phyloP scores from a whole-genome alignment of 225 moss, liverwort and hornwort genomes.

The Bryum argenteum region DNA sequence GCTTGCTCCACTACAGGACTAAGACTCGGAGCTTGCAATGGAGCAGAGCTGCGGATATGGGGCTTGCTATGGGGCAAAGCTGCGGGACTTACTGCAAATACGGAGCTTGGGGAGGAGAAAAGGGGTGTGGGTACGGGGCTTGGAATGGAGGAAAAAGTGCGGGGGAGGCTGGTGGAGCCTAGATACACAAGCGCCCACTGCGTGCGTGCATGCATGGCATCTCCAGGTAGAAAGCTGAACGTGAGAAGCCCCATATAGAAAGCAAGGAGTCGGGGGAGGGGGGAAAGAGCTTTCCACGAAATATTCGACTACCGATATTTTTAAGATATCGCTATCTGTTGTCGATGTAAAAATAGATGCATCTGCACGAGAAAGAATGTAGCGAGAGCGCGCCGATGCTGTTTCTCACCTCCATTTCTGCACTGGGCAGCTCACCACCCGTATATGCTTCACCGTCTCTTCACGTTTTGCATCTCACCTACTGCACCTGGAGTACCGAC shows the following conservation, averaged over 20 bases:
- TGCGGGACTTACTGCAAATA: too few species aligned
- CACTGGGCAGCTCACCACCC: background rate
- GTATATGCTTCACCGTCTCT: constrained; percentile 11
- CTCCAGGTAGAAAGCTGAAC: constrained; percentile 12
- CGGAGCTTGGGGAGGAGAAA: too few species aligned
- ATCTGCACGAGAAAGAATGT: background rate
- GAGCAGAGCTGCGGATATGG: too few species aligned
- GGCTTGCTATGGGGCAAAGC: too few species aligned
- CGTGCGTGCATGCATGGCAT: constrained; percentile 20
- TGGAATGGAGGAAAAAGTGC: background rate
- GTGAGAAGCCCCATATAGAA: constrained; percentile 15
- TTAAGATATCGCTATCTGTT: constrained; percentile 6
- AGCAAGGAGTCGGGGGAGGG: background rate
- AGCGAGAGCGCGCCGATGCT: background rate
- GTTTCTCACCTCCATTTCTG: background rate
- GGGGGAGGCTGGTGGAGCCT: background rate
- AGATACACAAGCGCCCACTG: background rate
- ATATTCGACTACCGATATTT: constrained; percentile 2
- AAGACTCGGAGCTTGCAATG: too few species aligned
- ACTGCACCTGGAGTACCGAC: background rate
- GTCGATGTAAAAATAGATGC: background rate
- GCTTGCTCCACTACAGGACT: too few species aligned
- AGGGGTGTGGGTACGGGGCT: too few species aligned
- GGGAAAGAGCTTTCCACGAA: background rate
- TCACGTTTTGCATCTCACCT: background rate